phyloP scores from a whole-genome alignment of 139 green algal species.

The Coelastrella sp. region DNA sequence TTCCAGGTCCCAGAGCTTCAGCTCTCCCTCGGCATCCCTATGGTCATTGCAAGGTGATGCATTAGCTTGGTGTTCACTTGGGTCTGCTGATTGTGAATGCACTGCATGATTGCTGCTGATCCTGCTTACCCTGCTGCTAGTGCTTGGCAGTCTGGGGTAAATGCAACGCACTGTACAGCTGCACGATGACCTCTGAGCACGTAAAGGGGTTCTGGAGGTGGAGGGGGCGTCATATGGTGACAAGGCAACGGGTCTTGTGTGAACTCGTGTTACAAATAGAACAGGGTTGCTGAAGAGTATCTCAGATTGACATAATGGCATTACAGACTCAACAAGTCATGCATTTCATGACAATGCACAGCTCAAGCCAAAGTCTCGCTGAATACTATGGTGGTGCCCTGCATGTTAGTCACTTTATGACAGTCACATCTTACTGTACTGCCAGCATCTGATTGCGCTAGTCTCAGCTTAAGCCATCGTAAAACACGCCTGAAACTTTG shows the following conservation, averaged over 20 bases:
- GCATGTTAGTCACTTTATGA: too few species aligned
- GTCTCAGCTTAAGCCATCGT: background rate
- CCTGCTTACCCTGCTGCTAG: conserved; percentile 31
- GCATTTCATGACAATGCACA: too few species aligned
- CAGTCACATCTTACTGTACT: background rate
- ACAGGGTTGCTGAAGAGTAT: too few species aligned
- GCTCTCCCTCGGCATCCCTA: conserved; percentile 34
- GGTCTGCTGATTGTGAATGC: background rate
- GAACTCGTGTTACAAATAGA: too few species aligned
- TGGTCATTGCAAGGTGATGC: background rate
- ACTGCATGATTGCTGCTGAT: background rate
- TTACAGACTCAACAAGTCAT: too few species aligned
- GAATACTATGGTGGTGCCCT: background rate
- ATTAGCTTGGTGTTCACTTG: background rate
- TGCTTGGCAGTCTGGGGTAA: background rate
- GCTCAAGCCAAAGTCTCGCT: too few species aligned
- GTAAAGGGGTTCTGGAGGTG: conserved; percentile 28
- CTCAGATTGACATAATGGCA: too few species aligned
- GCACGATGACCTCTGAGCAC: conserved; percentile 21
- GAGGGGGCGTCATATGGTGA: background rate
- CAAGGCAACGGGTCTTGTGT: too few species aligned
- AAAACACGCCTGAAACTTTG: too few species aligned
- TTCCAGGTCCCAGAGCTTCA: conserved; percentile 40
- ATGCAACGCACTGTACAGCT: conserved; percentile 23
- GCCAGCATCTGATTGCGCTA: too few species aligned